Evolutionary conservation across 2,329 filamentous ascomycete genomes (phyloP), one percentile per base, ranked within the genome.

Genomic region (Dothistroma pini): DNA sequence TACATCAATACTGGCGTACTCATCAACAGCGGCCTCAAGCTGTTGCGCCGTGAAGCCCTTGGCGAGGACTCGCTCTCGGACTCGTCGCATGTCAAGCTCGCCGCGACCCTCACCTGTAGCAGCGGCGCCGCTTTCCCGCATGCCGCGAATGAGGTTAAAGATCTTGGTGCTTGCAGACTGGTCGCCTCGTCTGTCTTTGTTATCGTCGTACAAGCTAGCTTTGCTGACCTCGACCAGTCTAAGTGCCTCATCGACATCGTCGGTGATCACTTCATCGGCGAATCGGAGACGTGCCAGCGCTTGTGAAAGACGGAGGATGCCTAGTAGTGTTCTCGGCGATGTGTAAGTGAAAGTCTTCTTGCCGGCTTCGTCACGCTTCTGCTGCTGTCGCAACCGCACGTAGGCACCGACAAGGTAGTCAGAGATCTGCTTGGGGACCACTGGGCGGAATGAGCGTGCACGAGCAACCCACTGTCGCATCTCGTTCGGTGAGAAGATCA

Each of bases 321-420:
- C 95, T 4, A 99, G 86, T 14, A 99, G 84, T 0, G 95, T 97
- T 83, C 95, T 90, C 0, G 93, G 90, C 1, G 93, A 96, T 19
- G 93, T 96, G 78, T 99, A 91, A 1, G 91, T 89, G 75, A 97
- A 97, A 69, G 93, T 91, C 77, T 93, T 91, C 79, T 93, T 93
- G 73, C 86, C 88, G 75, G 89, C 90, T 79, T 97, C 95, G 64
- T 96, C 93, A 60, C 89, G 87, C 76, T 93, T 92, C 76, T 97
- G 92, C 72, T 93, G 86, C 71, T 96, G 91, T 57, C 95, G 89
- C 83, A 99, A 89, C 63, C 91, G 89, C 34, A 99, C 95, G 74
- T 99, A 99, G 0, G 93, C 96, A 74, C 93, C 95, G 58, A 96
- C 90, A 81, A 99, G 91, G 80, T 99, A 99, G 74, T 99, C 95